A percentile compares a stretch with the other conserved stretches of the same genome.
Evolutionary conservation across 2,329 filamentous ascomycete genomes (phyloP).

Genomic region (Aspergillus caelatus): DNA sequence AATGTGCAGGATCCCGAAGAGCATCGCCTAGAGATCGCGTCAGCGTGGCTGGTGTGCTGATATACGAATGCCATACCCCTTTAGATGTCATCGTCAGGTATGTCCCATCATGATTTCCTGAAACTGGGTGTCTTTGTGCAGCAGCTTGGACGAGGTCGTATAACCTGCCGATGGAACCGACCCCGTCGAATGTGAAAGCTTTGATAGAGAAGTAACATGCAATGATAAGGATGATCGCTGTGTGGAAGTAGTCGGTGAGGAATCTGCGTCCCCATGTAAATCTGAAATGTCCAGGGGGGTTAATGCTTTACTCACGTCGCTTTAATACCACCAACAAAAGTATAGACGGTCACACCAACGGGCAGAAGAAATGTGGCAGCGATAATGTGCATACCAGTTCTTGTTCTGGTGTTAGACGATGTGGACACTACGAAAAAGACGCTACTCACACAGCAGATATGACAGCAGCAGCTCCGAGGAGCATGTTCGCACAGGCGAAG

Average conservation of each 20-base stretch:
- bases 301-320: constrained; percentile 31
- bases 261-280: constrained; percentile 29
- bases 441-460: constrained; percentile 41
- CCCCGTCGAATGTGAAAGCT: constrained; percentile 49
- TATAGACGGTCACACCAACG: constrained; percentile 44
- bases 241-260: constrained; percentile 59
- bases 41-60: background rate
- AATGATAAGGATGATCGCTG: constrained; percentile 57
- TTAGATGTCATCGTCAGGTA: constrained; percentile 61
- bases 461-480: constrained; percentile 50
- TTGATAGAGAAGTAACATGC: constrained; percentile 54
- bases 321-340: constrained; percentile 45
- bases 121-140: constrained; percentile 48
- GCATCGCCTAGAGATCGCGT: constrained; percentile 42
- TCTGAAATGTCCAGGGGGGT: background rate
- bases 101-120: constrained; percentile 57
- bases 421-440: too few relatives aligned
- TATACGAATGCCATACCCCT: constrained; percentile 39
- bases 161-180: constrained; percentile 52
- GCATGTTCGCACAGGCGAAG: constrained; percentile 57
- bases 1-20: constrained; percentile 55
- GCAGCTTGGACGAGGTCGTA: constrained; percentile 55
- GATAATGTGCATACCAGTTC: constrained; percentile 55
- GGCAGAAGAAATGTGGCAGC: constrained; percentile 53
- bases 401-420: constrained; percentile 18